These are phyloP conservation scores for Neopestalotiopsis sp. DNA, from an alignment of 2,329 filamentous ascomycete species.

Conservation along the genomic window DNA sequence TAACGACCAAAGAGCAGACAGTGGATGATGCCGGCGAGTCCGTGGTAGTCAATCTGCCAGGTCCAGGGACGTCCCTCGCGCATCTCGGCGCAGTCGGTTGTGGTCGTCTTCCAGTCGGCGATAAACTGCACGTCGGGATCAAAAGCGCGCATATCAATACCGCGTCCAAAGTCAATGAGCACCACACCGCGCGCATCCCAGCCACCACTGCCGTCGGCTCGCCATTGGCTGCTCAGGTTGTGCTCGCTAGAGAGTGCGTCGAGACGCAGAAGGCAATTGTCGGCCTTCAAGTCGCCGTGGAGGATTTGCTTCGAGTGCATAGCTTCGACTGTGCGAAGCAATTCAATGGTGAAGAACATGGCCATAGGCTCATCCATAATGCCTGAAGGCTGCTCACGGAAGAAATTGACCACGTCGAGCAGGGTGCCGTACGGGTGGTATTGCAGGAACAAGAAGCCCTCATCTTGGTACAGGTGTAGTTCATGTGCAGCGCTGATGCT, in stretches of 20 bases:
- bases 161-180: slow-evolving; percentile 93
- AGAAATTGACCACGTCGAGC: slow-evolving; percentile 91
- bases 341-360: slow-evolving; percentile 95
- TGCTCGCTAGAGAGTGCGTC: slow-evolving; percentile 53
- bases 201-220: slow-evolving; percentile 73
- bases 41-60: slow-evolving; percentile 96
- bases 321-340: slow-evolving; percentile 87
- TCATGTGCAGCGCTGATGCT: slow-evolving; percentile 86
- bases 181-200: slow-evolving; percentile 82
- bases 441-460: slow-evolving; percentile 87
- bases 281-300: slow-evolving; percentile 93
- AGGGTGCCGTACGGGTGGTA: slow-evolving; percentile 89
- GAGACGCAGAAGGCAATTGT: slow-evolving; percentile 92
- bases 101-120: slow-evolving; percentile 90
- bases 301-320: slow-evolving; percentile 80
- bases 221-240: slow-evolving; percentile 67
- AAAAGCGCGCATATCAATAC: slow-evolving; percentile 92
- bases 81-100: slow-evolving; percentile 94
- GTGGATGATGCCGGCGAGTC: slow-evolving; percentile 86
- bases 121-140: slow-evolving; percentile 80
- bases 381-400: slow-evolving; percentile 71
- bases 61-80: slow-evolving; percentile 94
- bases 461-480: slow-evolving; percentile 88
- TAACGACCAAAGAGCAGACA: slow-evolving; percentile 92
- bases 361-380: slow-evolving; percentile 89